Base-by-base conservation (phyloP, 2,329 filamentous ascomycete species). In the Chrysosporium keratinophilum region DNA sequence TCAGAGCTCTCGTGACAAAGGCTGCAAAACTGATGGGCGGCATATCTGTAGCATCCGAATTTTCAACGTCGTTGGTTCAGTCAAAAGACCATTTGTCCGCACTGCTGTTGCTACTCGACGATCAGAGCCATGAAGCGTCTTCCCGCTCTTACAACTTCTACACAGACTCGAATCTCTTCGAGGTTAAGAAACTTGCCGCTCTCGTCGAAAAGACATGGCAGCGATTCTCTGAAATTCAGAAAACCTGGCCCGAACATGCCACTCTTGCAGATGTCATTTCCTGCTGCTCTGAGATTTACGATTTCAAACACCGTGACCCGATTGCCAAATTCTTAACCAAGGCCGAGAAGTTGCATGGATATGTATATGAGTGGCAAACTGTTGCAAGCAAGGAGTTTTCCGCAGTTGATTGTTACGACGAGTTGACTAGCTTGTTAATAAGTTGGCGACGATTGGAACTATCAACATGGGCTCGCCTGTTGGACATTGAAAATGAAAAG, bases 311-410 rank as follows among this genome's bases (percentile, higher is more conserved):
- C 61, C 79, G 81, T 1, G 89, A 95, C 54, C 90, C 93, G 0
- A 75, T 98, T 3, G 89, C 89, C 1, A 90, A 86, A 63, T 82
- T 95, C 54, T 79, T 98, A 50, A 87, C 85, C 1, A 88, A 86
- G 64, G 78, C 93, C 2, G 94, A 99, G 68, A 88, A 91, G 59
- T 76, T 99, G 3, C 87, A 97, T 69, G 78, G 77, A 0, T 83
- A 85, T 59, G 80, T 98, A 47, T 84, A 96, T 58, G 89, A 97
- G 69, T 99, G 93, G 93, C 89, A 98, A 67, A 83, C 85, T 41
- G 90, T 95, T 69, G 90, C 91, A 2, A 95, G 88, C 72, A 82
- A 82, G 58, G 81, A 85, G 37, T 87, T 87, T 66, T 85, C 81
- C 9, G 86, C 84, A 1, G 76, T 78, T 1, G 68, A 76, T 9